Conservation (phyloP, 2,329 filamentous ascomycete genomes). For the Penicillium sp. region DNA sequence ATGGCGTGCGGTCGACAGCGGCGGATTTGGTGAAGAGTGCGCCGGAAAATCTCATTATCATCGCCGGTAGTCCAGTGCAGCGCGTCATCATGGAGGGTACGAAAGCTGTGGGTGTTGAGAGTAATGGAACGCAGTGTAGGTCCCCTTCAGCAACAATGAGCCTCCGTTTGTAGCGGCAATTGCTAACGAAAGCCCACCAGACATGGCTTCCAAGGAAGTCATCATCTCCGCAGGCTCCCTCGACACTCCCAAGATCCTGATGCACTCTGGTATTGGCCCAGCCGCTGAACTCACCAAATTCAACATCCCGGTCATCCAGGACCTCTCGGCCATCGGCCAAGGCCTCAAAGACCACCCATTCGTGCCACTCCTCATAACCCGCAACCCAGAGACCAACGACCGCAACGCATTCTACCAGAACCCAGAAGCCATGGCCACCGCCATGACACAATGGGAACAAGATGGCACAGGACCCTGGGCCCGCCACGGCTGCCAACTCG, state of each 20-base stretch:
- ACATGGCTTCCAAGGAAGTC: constrained; percentile 41
- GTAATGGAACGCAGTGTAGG: constrained; percentile 44
- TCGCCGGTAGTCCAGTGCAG: constrained; percentile 52
- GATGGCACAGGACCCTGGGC: constrained; percentile 44
- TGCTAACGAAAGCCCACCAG: constrained; percentile 13
- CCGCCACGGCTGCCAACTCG: constrained; percentile 31
- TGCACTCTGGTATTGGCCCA: constrained; percentile 54
- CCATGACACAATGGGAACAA: constrained; percentile 51
- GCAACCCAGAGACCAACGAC: constrained; percentile 45
- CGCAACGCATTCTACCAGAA: constrained; percentile 51
- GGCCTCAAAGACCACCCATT: constrained; percentile 49
- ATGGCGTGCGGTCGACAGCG: constrained; percentile 54
- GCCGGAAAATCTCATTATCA: constrained; percentile 56
- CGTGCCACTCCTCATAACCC: constrained; percentile 36
- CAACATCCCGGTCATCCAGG: constrained; percentile 44
- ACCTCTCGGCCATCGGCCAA: constrained; percentile 47
- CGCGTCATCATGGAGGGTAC: constrained; percentile 51
- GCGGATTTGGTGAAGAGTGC: constrained; percentile 49
- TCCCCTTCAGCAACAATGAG: neutral
- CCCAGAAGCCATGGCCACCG: constrained; percentile 45
- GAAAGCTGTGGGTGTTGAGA: constrained; percentile 50
- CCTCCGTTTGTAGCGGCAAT: neutral
- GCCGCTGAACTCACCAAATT: constrained; percentile 43
- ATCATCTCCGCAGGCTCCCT: constrained; percentile 44
- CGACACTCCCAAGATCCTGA: constrained; percentile 46